A percentile compares a stretch with the other conserved stretches of the same genome.
These are phyloP conservation scores for Colletotrichum shisoi DNA, from an alignment of 2,329 filamentous ascomycete genomes.

Conservation along the genomic window DNA sequence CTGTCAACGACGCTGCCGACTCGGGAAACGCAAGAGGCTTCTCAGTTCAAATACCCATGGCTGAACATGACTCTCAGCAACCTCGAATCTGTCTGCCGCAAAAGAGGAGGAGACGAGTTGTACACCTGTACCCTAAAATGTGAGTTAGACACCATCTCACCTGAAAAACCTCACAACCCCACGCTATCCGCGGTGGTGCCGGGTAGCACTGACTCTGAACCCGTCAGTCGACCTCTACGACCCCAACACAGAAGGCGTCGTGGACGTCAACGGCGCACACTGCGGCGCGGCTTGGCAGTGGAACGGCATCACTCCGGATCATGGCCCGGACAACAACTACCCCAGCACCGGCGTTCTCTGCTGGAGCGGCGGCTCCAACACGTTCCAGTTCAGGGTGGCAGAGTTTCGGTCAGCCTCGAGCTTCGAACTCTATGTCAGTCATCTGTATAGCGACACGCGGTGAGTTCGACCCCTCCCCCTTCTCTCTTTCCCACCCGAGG, in stretches of 20 bases:
- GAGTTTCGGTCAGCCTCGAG: constrained; percentile 36
- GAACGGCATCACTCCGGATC: constrained; percentile 41
- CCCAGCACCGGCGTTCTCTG: constrained; percentile 31
- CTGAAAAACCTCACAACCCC: not conserved
- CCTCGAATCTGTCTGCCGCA: constrained; percentile 27
- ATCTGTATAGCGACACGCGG: constrained; percentile 36
- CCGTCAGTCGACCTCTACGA: constrained; percentile 38
- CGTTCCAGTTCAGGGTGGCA: constrained; percentile 35
- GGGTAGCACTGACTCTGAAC: constrained; percentile 1
- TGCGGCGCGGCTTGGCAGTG: constrained; percentile 42
- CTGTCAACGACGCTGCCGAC: constrained; percentile 23
- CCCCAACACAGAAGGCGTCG: constrained; percentile 37
- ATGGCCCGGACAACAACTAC: constrained; percentile 45
- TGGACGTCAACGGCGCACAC: constrained; percentile 37
- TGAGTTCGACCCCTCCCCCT: constrained; percentile 7
- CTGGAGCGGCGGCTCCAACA: constrained; percentile 28
- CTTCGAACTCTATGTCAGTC: constrained; percentile 35
- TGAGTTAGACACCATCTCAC: not conserved
- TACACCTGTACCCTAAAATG: constrained; percentile 35
- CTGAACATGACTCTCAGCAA: constrained; percentile 36
- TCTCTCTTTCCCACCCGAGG: not conserved
- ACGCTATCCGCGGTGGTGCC: not conserved
- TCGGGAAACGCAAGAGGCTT: constrained; percentile 2
- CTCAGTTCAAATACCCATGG: constrained; percentile 35
- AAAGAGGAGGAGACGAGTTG: not conserved